Conservation (phyloP, 2,329 filamentous ascomycete genomes). For the Xylariaceae sp. region DNA sequence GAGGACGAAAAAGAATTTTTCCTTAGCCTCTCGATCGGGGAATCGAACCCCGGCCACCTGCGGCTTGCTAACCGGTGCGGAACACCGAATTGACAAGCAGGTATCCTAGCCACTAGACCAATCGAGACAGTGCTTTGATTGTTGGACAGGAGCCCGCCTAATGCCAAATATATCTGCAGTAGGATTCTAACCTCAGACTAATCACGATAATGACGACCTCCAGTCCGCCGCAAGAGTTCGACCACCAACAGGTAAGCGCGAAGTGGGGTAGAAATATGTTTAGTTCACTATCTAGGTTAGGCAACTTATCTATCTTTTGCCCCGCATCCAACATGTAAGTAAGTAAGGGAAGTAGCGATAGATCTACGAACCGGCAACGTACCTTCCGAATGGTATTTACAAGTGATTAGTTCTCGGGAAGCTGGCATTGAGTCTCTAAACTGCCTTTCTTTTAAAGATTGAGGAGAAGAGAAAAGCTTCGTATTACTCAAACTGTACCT, state of each 20-base stretch:
- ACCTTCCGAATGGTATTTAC: too few relatives aligned
- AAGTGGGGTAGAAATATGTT: background rate
- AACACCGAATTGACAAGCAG: slow-evolving; percentile 23
- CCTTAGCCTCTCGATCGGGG: slow-evolving; percentile 32
- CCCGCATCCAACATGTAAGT: too few relatives aligned
- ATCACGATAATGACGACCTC: too few relatives aligned
- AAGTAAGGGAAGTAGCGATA: too few relatives aligned
- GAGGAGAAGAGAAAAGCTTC: too few relatives aligned
- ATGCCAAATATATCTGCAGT: background rate
- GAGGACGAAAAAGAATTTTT: slow-evolving; percentile 1
- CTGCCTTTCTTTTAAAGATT: too few relatives aligned
- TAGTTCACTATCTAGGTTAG: background rate
- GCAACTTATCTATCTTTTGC: background rate
- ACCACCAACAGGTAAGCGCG: too few relatives aligned
- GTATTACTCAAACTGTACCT: too few relatives aligned
- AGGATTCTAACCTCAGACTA: background rate
- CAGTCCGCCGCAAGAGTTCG: too few relatives aligned
- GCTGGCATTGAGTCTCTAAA: too few relatives aligned
- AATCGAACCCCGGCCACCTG: slow-evolving; percentile 33
- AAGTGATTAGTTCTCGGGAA: too few relatives aligned
- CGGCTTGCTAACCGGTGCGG: slow-evolving; percentile 6
- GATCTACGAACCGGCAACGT: too few relatives aligned
- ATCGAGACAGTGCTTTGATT: slow-evolving; percentile 20
- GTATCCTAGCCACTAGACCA: slow-evolving; percentile 30
- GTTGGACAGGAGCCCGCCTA: background rate